Conservation (phyloP, 805 yeast genomes). For the Lipomyces starkeyi region DNA sequence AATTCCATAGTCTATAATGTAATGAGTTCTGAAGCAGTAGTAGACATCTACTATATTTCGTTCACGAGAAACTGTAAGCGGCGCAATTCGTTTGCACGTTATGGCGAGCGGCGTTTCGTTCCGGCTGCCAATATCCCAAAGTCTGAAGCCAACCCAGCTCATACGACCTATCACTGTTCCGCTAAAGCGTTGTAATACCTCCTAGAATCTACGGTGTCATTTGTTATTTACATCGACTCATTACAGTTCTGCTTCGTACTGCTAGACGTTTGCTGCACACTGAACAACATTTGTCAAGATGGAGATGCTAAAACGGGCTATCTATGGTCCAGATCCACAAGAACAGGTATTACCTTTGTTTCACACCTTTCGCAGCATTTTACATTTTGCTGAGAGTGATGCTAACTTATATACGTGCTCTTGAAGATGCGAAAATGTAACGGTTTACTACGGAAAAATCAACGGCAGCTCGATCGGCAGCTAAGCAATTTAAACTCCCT, state of each 20-base stretch:
- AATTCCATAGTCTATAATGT: too few relatives aligned
- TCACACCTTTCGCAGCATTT: not conserved
- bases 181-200: too few relatives aligned
- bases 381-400: not conserved
- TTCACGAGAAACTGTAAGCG: too few relatives aligned
- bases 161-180: too few relatives aligned
- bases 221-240: not conserved
- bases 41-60: too few relatives aligned
- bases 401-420: not conserved
- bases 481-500: constrained; percentile 62
- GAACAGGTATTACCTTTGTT: constrained; percentile 63
- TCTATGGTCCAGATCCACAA: constrained; percentile 97
- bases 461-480: constrained; percentile 82
- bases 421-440: constrained; percentile 70
- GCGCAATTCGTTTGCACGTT: too few relatives aligned
- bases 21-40: too few relatives aligned
- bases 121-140: too few relatives aligned
- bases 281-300: constrained; percentile 49
- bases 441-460: constrained; percentile 78
- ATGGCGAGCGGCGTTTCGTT: too few relatives aligned
- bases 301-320: constrained; percentile 84
- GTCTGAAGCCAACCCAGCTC: too few relatives aligned
- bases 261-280: not conserved
- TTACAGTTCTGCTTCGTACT: not conserved
- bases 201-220: not conserved